Percentiles rank a stretch among this genome's conserved stretches.
Conservation (phyloP, 2,329 filamentous ascomycete genomes). For the Capronia americana region DNA sequence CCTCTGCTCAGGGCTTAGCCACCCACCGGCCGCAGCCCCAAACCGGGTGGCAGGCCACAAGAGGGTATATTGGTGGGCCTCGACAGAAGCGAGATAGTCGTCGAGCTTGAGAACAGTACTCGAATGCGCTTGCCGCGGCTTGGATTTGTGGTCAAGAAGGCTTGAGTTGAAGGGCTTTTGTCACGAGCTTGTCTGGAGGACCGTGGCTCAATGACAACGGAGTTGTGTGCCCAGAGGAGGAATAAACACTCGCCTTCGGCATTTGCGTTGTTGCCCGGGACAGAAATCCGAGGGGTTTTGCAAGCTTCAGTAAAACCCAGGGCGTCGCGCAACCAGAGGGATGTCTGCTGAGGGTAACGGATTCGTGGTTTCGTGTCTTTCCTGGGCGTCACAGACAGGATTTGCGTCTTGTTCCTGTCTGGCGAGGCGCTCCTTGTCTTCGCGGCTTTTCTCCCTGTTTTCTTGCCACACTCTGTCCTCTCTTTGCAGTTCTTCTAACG, state of each 20-base stretch:
- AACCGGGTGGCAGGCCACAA: conserved; percentile 18
- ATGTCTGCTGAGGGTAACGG: background rate
- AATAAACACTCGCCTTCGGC: background rate
- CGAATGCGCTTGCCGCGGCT: conserved; percentile 27
- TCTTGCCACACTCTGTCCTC: conserved; percentile 39
- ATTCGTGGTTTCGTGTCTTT: conserved; percentile 14
- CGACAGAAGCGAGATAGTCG: conserved; percentile 21
- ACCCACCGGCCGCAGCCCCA: conserved; percentile 17
- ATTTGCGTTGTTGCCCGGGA: background rate
- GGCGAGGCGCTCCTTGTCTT: conserved; percentile 34
- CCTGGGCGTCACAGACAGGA: conserved; percentile 29
- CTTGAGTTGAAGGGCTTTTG: background rate
- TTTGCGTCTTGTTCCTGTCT: conserved; percentile 37
- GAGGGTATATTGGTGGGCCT: conserved; percentile 26
- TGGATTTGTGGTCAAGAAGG: conserved; percentile 25
- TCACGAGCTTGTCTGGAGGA: background rate
- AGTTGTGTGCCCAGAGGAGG: background rate
- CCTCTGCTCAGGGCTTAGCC: background rate
- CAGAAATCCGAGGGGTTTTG: background rate
- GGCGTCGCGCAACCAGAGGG: conserved; percentile 17
- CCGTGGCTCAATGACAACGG: background rate
- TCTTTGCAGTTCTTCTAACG: conserved; percentile 35
- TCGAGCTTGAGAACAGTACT: conserved; percentile 32
- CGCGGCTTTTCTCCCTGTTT: conserved; percentile 31
- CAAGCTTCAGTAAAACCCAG: conserved; percentile 34